These are phyloP conservation scores for Jaminaea rosea DNA, from an alignment of 1,284 basidiomycete species.

Conservation along the genomic window DNA sequence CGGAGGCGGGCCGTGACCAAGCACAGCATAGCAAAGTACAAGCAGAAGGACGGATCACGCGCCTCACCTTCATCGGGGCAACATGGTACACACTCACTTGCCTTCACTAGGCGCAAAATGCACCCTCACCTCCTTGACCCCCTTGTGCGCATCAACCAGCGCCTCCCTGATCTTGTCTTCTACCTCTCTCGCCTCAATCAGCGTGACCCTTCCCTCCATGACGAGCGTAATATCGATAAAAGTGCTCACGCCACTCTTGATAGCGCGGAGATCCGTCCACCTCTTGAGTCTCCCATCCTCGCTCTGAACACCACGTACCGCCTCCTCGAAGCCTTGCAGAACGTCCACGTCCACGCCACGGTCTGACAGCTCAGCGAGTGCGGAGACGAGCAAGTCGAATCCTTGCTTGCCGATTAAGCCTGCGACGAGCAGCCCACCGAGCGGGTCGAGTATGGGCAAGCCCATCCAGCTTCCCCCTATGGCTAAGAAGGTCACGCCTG, in stretches of 20 bases:
- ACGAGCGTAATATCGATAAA: slow-evolving; percentile 36
- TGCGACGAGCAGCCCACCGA: slow-evolving; percentile 85
- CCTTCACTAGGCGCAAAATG: slow-evolving; percentile 7
- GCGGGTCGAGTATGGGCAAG: slow-evolving; percentile 76
- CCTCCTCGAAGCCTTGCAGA: slow-evolving; percentile 54
- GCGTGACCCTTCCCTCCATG: slow-evolving; percentile 17
- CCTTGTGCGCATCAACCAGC: slow-evolving; percentile 14
- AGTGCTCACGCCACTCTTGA: slow-evolving; percentile 33
- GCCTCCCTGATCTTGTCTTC: slow-evolving; percentile 19
- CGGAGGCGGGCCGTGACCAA: too few species aligned
- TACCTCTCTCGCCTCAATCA: slow-evolving; percentile 19
- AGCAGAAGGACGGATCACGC: too few species aligned
- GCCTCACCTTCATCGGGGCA: too few species aligned
- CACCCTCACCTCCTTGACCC: slow-evolving; percentile 13
- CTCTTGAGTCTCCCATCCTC: slow-evolving; percentile 9
- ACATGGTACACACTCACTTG: too few species aligned
- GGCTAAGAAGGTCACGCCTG: slow-evolving; percentile 35
- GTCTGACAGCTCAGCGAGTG: slow-evolving; percentile 76
- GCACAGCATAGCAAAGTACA: background rate
- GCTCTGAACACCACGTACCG: slow-evolving; percentile 42
- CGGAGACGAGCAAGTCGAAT: slow-evolving; percentile 60
- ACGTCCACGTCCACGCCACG: slow-evolving; percentile 63
- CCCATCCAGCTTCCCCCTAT: slow-evolving; percentile 68
- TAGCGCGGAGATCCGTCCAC: slow-evolving; percentile 28
- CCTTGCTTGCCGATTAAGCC: slow-evolving; percentile 81